phyloP scores from a whole-genome alignment of 2,329 filamentous ascomycete species.

The Salinomyces thailandicus region DNA sequence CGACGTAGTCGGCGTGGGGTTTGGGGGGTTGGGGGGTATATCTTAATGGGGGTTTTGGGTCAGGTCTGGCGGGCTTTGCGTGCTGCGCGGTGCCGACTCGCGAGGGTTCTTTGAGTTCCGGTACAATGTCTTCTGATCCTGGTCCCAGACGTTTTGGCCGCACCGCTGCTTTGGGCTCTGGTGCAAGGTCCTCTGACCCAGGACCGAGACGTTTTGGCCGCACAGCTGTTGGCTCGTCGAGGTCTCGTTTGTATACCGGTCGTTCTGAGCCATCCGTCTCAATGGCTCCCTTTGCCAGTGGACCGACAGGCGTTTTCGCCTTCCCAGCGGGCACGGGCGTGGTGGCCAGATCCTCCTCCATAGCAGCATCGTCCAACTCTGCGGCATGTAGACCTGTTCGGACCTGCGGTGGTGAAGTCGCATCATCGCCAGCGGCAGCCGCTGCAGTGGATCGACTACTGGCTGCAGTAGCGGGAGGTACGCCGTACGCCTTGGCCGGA shows the following conservation, averaged over 20 bases:
- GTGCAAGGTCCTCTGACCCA: background rate
- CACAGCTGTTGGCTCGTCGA: background rate
- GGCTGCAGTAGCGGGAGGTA: background rate
- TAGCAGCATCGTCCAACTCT: background rate
- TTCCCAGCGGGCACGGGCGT: too few relatives aligned
- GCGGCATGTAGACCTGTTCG: background rate
- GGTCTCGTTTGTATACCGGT: background rate
- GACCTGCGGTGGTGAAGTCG: background rate
- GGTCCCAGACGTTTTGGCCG: background rate
- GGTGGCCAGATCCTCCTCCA: background rate
- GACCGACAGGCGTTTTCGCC: too few relatives aligned
- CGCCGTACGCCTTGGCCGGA: background rate
- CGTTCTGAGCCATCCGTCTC: background rate
- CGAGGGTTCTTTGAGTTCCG: background rate
- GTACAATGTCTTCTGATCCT: background rate
- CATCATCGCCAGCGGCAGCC: conserved; percentile 1
- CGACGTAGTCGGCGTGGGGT: conserved; percentile 23
- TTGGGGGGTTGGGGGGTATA: conserved; percentile 9
- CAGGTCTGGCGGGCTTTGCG: background rate
- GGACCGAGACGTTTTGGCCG: background rate
- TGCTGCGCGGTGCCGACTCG: background rate
- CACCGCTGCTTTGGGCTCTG: background rate
- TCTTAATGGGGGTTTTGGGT: background rate
- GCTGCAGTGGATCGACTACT: background rate
- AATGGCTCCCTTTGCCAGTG: background rate